Evolutionary conservation across 164 flowering plant species (phyloP), one percentile per base, ranked within the genome.

Genomic region (Protea cynaroides): DNA sequence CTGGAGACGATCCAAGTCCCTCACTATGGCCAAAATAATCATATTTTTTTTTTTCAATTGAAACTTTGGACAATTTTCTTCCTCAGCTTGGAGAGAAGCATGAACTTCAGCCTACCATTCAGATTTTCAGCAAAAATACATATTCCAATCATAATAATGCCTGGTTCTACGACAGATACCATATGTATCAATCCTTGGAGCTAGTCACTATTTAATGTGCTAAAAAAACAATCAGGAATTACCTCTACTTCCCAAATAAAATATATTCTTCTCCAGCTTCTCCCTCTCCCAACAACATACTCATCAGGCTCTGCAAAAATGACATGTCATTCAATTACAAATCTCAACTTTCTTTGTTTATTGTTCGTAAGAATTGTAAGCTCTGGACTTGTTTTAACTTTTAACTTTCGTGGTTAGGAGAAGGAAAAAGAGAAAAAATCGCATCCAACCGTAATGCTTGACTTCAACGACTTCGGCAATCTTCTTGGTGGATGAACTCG

Each of bases 191-290:
- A 56, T 60, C 21, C 60, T 58, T 7, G 18, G n/a, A 56, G 24
- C 37, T 24, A 13, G 5, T 8, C n/a, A n/a, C n/a, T n/a, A n/a
- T n/a, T n/a, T n/a, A n/a, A n/a, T n/a, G n/a, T n/a, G n/a, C n/a
- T n/a, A n/a, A 67, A 58, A 2, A 44, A 63, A 17, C 34, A 29
- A 29, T 53, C 11, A 14, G 14, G 54, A 18, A 56, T 62, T 70
- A 86, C 98, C 89, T 86, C 88, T 61, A 97, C 97, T 22, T 87
- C 91, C 94, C 87, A 93, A 22, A 93, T 76, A 75, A 88, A 87
- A 66, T 84, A 93, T 40, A 87, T 67, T 47, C 96, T 97, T 84
- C 92, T 40, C 84, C 90, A 53, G 36, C 25, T 49, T 86, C 85
- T 15, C 96, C 97, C 68, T 84, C 89, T 4, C n/a, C 85, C 82